Conservation (phyloP, 345 rosid genomes). For the Eutrema yunnanense region DNA sequence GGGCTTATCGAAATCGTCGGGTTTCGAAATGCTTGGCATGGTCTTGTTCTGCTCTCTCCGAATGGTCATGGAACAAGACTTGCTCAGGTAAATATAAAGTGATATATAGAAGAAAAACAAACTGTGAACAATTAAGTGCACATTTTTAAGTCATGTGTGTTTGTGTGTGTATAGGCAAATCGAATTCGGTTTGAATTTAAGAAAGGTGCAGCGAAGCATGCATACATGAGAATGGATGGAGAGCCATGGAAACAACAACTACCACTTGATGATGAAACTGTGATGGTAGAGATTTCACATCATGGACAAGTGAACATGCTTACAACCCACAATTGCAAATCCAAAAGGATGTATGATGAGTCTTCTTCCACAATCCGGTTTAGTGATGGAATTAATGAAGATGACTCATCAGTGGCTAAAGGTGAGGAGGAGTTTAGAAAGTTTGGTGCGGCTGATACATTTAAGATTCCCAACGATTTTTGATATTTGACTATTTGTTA, state of each 20-base stretch:
- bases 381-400: slow-evolving; percentile 28
- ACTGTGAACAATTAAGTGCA: background rate
- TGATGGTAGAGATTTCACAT: slow-evolving; percentile 75
- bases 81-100: slow-evolving; percentile 56
- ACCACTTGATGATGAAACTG: slow-evolving; percentile 61
- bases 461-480: slow-evolving; percentile 51
- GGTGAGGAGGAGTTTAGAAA: slow-evolving; percentile 42
- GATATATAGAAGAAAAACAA: background rate
- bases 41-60: slow-evolving; percentile 72
- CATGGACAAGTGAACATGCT: slow-evolving; percentile 85
- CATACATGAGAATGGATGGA: slow-evolving; percentile 87
- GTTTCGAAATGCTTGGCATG: slow-evolving; percentile 97
- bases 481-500: slow-evolving; percentile 44
- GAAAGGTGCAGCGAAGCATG: slow-evolving; percentile 62
- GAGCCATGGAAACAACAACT: slow-evolving; percentile 93
- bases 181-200: slow-evolving; percentile 68
- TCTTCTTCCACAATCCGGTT: slow-evolving; percentile 22
- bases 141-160: background rate
- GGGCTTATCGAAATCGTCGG: slow-evolving; percentile 80
- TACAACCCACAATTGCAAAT: slow-evolving; percentile 53
- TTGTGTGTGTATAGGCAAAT: slow-evolving; percentile 42
- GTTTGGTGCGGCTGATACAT: slow-evolving; percentile 77
- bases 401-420: slow-evolving; percentile 14
- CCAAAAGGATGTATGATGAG: slow-evolving; percentile 49
- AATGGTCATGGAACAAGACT: slow-evolving; percentile 90